Conservation (phyloP, 2,329 filamentous ascomycete species). For the Ophiostoma tasmaniense region DNA sequence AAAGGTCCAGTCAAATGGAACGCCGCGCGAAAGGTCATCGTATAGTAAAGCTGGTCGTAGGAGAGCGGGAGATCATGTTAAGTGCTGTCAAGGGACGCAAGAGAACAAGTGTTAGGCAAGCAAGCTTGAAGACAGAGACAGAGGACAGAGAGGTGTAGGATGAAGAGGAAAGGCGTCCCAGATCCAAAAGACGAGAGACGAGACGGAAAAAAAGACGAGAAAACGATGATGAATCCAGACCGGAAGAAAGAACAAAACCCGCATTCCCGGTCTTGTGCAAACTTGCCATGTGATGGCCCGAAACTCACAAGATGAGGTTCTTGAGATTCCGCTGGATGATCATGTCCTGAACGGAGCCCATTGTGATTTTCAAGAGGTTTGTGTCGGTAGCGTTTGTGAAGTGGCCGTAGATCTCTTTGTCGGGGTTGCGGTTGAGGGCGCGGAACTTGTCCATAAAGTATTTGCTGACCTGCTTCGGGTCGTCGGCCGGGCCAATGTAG, state of each 20-base stretch:
- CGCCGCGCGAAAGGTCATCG: not conserved
- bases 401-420: constrained; percentile 56
- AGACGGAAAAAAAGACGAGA: not conserved
- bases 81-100: not conserved
- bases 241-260: not conserved
- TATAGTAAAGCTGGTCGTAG: not conserved
- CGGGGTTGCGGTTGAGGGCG: constrained; percentile 60
- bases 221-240: not conserved
- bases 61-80: not conserved
- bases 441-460: constrained; percentile 79
- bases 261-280: not conserved
- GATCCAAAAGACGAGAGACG: not conserved
- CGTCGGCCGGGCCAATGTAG: constrained; percentile 61
- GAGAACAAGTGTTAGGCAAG: not conserved
- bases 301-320: constrained; percentile 60
- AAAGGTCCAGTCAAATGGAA: not conserved
- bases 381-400: constrained; percentile 57
- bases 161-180: not conserved
- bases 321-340: constrained; percentile 78
- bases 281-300: not conserved
- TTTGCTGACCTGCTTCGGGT: constrained; percentile 66
- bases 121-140: not conserved
- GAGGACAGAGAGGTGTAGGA: not conserved
- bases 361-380: constrained; percentile 75
- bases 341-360: constrained; percentile 81